A percentile compares a stretch with the other conserved stretches of the same genome.
Evolutionary conservation across 108 stramenopile genomes (phyloP).

Genomic region (Pseudonitzschia multiseries): DNA sequence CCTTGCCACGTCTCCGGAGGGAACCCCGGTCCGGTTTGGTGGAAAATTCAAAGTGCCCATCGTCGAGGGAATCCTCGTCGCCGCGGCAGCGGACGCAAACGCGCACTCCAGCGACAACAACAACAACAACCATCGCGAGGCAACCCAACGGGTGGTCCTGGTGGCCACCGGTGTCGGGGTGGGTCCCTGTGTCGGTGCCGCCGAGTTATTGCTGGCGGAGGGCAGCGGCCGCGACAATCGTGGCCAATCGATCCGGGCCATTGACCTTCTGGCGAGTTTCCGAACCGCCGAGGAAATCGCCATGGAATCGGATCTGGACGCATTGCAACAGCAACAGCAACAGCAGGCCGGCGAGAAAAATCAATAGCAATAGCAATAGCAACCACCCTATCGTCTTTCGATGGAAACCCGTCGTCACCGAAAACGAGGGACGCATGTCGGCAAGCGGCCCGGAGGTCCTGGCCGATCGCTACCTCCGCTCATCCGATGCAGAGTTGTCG

Average conservation of each 20-base stretch:
- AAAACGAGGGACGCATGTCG: constrained; percentile 35
- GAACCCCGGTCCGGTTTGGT: constrained; percentile 43
- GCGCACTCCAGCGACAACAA: neutral
- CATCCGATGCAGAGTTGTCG: neutral
- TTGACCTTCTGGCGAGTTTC: constrained; percentile 46
- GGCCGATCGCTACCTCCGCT: neutral
- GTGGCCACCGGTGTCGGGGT: constrained; percentile 54
- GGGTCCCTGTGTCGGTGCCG: constrained; percentile 52
- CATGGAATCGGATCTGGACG: constrained; percentile 29
- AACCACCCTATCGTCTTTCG: constrained; percentile 8
- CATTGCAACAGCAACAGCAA: neutral
- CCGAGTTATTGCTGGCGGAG: constrained; percentile 28
- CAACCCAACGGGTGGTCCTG: constrained; percentile 33
- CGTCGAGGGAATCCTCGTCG: constrained; percentile 36
- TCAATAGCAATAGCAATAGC: neutral
- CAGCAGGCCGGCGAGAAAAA: no score
- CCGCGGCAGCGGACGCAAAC: neutral
- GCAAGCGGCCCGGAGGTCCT: constrained; percentile 10
- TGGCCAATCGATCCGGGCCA: neutral
- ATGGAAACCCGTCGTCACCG: constrained; percentile 38
- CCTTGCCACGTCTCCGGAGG: constrained; percentile 27
- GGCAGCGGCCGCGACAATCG: neutral
- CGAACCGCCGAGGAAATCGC: constrained; percentile 37
- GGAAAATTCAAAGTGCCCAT: constrained; percentile 61
- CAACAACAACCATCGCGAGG: no score